Base-by-base conservation (phyloP, 148 eudicot species). In the Heliamphora exappendiculata region DNA sequence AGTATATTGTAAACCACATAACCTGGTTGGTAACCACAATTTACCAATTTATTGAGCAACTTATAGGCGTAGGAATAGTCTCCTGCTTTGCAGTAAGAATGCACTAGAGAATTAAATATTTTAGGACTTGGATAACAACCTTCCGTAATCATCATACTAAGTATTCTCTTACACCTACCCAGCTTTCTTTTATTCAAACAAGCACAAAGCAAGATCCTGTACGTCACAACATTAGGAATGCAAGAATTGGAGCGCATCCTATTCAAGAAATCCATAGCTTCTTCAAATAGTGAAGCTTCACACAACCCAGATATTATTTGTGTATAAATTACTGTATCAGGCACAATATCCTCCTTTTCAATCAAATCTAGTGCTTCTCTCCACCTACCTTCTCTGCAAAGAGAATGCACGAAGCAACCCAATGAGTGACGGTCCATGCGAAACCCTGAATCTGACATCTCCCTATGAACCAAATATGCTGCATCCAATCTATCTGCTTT, bases 301-400 rank as follows among this genome's bases (percentile, higher is more conserved):
- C 97, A 92, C 78, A 95, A 85, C 49, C 99, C 99, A 41, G 89
- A 86, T 76, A 95, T 93, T 97, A 95, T 91, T n/a, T 82, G 79
- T 0, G 96, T 95, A 57, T 91, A 95, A 50, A 93, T 82, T 33
- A 85, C 83, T 2, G 99, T 87, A 86, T 92, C 93, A 4, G 93
- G 90, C 26, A 78, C 83, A 86, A 88, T 78, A n/a, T 85, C 93
- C 81, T 92, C 98, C 87, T 82, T 86, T 69, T 87, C 90, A 22
- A 89, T 78, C 83, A 95, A 82, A 51, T 89, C 90, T 55, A 88
- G 78, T 0, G 97, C 98, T 70, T 92, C 96, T 72, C 93, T 87
- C 96, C 92, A 92, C 57, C 83, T 87, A 59, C 96, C 97, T 7
- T 50, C 83, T 86, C 83, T 92, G 77, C 97, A 95, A 26, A 95